These are phyloP conservation scores for Aspergillus leporis DNA, from an alignment of 495 filamentous ascomycete genomes.

Conservation along the genomic window DNA sequence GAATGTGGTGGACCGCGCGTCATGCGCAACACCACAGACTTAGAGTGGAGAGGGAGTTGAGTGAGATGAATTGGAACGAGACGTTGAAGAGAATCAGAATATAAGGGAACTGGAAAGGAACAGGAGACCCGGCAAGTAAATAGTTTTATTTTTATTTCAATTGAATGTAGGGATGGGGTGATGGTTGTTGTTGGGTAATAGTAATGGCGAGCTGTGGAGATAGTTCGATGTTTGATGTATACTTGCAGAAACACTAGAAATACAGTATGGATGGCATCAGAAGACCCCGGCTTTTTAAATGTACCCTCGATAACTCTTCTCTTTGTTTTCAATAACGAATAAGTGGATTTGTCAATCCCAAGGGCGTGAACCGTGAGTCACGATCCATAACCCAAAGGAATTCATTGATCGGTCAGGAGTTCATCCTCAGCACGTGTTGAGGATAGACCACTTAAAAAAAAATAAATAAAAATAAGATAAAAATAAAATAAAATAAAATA, in stretches of 20 bases:
- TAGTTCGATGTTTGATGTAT: not conserved
- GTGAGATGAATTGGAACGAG: not conserved
- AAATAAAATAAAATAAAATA: not conserved
- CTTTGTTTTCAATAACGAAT: not conserved
- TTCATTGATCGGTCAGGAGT: not conserved
- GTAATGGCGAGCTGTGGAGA: conserved; percentile 4
- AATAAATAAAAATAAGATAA: not conserved
- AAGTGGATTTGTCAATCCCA: not conserved
- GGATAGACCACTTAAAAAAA: not conserved
- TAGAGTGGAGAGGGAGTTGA: not conserved
- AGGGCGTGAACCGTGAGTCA: not conserved
- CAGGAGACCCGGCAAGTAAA: not conserved
- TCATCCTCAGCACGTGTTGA: not conserved
- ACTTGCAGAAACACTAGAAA: not conserved
- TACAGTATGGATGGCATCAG: not conserved
- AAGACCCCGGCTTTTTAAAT: not conserved
- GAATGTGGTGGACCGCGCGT: not conserved
- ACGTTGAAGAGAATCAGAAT: not conserved
- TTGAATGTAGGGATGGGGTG: conserved; percentile 15
- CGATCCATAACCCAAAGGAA: not conserved
- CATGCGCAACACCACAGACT: not conserved
- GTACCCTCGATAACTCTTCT: not conserved
- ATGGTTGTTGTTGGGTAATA: conserved; percentile 15
- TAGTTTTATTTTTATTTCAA: conserved; percentile 3
- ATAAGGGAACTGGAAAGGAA: not conserved